Base-by-base conservation (phyloP, 768 basidiomycete genomes). In the Cystofilobasidium ferigula region DNA sequence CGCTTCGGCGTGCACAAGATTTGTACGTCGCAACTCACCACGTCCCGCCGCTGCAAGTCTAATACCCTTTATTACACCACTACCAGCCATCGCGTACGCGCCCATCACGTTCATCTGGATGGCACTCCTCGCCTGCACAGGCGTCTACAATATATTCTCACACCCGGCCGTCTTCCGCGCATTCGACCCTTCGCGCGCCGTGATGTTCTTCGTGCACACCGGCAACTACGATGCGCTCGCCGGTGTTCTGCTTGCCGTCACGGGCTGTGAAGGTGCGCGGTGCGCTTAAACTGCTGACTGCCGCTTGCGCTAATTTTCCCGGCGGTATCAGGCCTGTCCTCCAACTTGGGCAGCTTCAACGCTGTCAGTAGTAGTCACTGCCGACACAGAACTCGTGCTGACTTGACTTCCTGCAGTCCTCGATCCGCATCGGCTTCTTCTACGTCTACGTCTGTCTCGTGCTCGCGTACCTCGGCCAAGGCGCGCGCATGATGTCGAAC, bases 331-430 rank as follows among this genome's bases (percentile, higher is more conserved):
- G 51, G 32, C 61, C 6, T 69, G 13, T 30, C 34, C 40, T 10
- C 34, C 66, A 85, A 83, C 68, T 78, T 86, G 36, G 86, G 84
- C 5, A 84, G 85, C 70, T 87, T 86, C 77, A 84, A 83, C 72
- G 81, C 79, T 16, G 51, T 75, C 9, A 30, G 57, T 58, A 34
- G 18, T 8, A n/a, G 13, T 4, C n/a, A 84, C 9, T 26, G 9
- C 10, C 26, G 5, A 6, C 20, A 16, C 32, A 7, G 26, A 16
- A 26, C 38, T 36, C 57, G n/a, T 10, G 43, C 43, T 58, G n/a
- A 40, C 38, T n/a, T 12, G 8, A 1, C 36, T 28, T n/a, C 22
- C 40, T 47, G 18, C 48, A 51, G n/a, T 8, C 57, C 9, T 47
- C 57, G 2, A 59, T 66, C 34, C 64, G 64, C 3, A 6, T 43